Base-by-base conservation (phyloP, 768 basidiomycete genomes). In the Macrocybe gigantea region DNA sequence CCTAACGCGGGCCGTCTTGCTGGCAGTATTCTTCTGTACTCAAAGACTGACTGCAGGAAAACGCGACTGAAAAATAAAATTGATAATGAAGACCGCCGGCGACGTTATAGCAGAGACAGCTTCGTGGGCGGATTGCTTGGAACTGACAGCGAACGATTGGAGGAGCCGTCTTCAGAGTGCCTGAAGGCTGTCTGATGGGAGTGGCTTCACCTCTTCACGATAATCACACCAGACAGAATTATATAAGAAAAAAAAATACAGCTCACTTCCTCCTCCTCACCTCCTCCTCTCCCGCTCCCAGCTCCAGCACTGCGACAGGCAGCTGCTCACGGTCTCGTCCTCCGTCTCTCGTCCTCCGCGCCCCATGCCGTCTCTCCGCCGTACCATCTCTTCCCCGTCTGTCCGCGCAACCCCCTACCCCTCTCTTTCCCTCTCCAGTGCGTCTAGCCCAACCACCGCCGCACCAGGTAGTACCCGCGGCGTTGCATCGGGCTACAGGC, bases 291-390 rank as follows among this genome's bases (percentile, higher is more conserved):
- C 56, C 59, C 60, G 53, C 61, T 56, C 55, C 56, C 58, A 48
- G 48, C 44, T 53, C 47, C 30, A 55, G 71, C 73, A 70, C 73
- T 75, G 74, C 70, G 72, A 67, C 66, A 73, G 72, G 72, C 74
- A 68, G 75, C 64, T 70, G 72, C 65, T 65, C 56, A 39, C 56
- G 60, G 49, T 56, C 56, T 53, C 53, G 49, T 51, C 56, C 51
- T 57, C 55, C 48, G 50, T 22, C 22, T 22, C 4, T 53, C 53
- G 49, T 52, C 56, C 51, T 57, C 55, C 49, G 50, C 40, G 38
- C 22, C 22, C 22, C 22, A 76, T 76, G 85, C 88, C 88, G 59
- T 88, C 86, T 68, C 83, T 90, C 57, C 87, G 87, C 69, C 85
- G 87, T 58, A 79, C 84, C 43, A 64, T 78, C 52, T 89, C 88